Percentiles rank a stretch among this genome's conserved stretches.
phyloP scores from a whole-genome alignment of 164 flowering plant genomes.

The Sextonia rubra region DNA sequence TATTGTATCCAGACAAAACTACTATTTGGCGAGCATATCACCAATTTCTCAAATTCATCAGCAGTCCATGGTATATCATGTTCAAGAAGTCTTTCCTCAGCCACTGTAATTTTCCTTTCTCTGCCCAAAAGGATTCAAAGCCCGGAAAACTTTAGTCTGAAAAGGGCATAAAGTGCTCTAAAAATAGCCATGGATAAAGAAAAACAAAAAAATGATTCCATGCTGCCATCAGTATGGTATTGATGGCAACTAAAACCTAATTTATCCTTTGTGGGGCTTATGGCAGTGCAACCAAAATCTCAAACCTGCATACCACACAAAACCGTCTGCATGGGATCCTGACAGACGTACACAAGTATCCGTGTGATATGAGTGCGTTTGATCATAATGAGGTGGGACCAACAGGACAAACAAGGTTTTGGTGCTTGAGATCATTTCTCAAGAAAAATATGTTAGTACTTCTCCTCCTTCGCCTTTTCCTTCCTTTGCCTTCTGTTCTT shows the following conservation, averaged over 20 bases:
- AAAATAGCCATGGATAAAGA: neutral
- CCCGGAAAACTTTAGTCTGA: neutral
- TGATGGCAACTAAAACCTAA: too few species aligned
- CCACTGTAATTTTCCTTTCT: slow-evolving; percentile 76
- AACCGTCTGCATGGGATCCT: too few species aligned
- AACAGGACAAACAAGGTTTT: too few species aligned
- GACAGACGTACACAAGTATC: too few species aligned
- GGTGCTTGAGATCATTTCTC: too few species aligned
- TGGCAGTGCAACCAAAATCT: too few species aligned
- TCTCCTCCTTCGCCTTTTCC: slow-evolving; percentile 66
- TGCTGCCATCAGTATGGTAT: too few species aligned
- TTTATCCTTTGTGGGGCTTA: too few species aligned
- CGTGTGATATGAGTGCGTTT: too few species aligned
- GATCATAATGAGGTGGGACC: too few species aligned
- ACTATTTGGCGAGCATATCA: slow-evolving; percentile 86
- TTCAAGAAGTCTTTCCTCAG: slow-evolving; percentile 73
- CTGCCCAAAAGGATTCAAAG: slow-evolving; percentile 28
- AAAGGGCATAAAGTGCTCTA: neutral
- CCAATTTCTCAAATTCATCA: slow-evolving; percentile 86
- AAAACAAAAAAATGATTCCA: too few species aligned
- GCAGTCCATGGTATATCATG: slow-evolving; percentile 63
- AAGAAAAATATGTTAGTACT: slow-evolving; percentile 27
- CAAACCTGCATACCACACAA: too few species aligned
- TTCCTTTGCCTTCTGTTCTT: slow-evolving; percentile 44
- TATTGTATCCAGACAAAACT: slow-evolving; percentile 90